phyloP scores from a whole-genome alignment of 1,284 basidiomycete species.

The Pisolithus thermaeus region DNA sequence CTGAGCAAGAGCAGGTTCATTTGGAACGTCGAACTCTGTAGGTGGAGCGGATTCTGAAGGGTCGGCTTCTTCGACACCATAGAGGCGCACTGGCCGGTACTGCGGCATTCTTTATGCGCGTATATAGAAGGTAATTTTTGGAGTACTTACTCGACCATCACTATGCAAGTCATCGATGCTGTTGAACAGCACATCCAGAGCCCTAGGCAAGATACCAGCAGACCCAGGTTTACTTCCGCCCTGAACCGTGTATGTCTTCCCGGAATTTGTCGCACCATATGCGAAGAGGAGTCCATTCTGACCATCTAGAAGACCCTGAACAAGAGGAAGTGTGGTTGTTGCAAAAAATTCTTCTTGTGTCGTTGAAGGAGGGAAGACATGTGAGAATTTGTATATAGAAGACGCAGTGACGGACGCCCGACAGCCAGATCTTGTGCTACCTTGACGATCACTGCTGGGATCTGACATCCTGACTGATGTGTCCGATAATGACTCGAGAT shows the following conservation, averaged over 20 bases:
- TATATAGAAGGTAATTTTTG: background rate
- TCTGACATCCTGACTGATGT: constrained; percentile 71
- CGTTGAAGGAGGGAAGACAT: constrained; percentile 64
- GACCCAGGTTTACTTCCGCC: constrained; percentile 66
- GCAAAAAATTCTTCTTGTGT: constrained; percentile 83
- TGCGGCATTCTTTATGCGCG: constrained; percentile 23
- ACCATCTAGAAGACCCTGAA: constrained; percentile 76
- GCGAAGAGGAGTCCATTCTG: constrained; percentile 94
- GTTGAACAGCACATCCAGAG: constrained; percentile 93
- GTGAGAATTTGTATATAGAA: constrained; percentile 73
- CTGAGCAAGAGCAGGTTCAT: constrained; percentile 52
- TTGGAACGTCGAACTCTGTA: constrained; percentile 30
- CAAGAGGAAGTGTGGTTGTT: constrained; percentile 85
- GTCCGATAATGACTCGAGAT: constrained; percentile 62
- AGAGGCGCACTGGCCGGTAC: constrained; percentile 68
- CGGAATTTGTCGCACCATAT: constrained; percentile 97
- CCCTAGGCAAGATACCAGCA: constrained; percentile 82
- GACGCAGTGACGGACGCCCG: constrained; percentile 51
- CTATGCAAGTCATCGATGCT: constrained; percentile 82
- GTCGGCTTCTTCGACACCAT: constrained; percentile 61
- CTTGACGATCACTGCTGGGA: constrained; percentile 43
- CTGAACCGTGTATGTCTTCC: constrained; percentile 94
- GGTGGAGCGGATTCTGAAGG: constrained; percentile 37
- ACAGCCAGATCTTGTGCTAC: constrained; percentile 37
- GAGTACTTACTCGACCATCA: constrained; percentile 57